These are phyloP conservation scores for Naganishia sp. DNA, from an alignment of 1,284 basidiomycete genomes.

Conservation along the genomic window DNA sequence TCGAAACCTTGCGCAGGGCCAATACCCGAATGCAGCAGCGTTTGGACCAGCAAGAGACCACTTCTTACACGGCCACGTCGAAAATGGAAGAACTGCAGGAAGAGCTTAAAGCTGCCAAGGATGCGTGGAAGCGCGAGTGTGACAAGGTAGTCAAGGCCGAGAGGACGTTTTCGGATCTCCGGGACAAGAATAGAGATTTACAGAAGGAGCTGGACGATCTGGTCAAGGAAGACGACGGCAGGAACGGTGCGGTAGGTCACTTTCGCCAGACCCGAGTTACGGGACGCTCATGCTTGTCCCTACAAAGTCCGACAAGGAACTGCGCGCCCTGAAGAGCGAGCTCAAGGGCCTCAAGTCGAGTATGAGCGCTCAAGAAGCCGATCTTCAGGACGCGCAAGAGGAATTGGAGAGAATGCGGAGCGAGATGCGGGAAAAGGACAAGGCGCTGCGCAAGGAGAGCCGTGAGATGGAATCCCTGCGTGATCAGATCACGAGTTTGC, in stretches of 20 bases:
- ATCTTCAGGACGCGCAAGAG: constrained; percentile 30
- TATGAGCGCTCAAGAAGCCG: constrained; percentile 23
- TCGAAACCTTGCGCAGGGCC: constrained; percentile 1
- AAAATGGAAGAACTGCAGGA: constrained; percentile 3
- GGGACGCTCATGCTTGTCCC: neutral
- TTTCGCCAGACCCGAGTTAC: neutral
- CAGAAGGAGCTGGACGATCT: constrained; percentile 24
- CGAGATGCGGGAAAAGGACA: constrained; percentile 28
- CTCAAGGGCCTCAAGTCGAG: constrained; percentile 22
- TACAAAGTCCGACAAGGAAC: constrained; percentile 26
- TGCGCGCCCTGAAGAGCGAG: constrained; percentile 26
- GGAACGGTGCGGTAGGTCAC: constrained; percentile 8
- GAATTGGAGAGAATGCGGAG: constrained; percentile 20
- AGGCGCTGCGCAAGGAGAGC: constrained; percentile 16
- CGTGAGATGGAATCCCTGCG: constrained; percentile 15
- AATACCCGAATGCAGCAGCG: neutral
- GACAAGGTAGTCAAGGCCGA: constrained; percentile 1
- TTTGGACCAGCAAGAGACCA: neutral
- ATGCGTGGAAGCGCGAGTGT: constrained; percentile 14
- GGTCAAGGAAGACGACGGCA: constrained; percentile 13
- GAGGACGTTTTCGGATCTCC: constrained; percentile 1
- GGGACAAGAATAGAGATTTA: constrained; percentile 15
- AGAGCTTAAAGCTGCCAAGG: neutral
- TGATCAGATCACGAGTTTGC: constrained; percentile 21
- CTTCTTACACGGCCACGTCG: neutral